These are phyloP conservation scores for Crepidotus variabilis DNA, from an alignment of 768 basidiomycete species.

Conservation along the genomic window DNA sequence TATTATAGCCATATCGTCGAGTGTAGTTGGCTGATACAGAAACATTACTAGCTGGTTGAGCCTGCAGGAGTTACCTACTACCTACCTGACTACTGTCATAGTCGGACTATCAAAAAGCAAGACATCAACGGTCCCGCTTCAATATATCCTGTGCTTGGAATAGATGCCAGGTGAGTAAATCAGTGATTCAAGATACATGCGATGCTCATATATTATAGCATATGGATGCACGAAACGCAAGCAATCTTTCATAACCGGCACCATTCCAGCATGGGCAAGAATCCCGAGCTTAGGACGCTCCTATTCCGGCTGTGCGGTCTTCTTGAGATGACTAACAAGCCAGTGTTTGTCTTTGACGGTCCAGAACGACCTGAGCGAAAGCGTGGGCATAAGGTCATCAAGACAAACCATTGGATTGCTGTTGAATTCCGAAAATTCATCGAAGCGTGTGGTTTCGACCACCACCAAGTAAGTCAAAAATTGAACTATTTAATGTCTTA, in stretches of 20 bases:
- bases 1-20: too few species aligned
- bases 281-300: constrained; percentile 37
- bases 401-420: constrained; percentile 22
- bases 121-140: too few species aligned
- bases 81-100: too few species aligned
- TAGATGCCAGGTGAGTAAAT: constrained; percentile 10
- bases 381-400: constrained; percentile 26
- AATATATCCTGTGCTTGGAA: background rate
- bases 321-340: constrained; percentile 33
- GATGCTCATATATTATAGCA: constrained; percentile 2
- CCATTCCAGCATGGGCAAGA: constrained; percentile 23
- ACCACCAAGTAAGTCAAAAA: constrained; percentile 16
- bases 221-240: constrained; percentile 14
- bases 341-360: constrained; percentile 49
- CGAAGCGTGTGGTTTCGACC: constrained; percentile 39
- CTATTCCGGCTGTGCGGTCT: constrained; percentile 37
- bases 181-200: background rate
- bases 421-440: constrained; percentile 28
- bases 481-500: background rate
- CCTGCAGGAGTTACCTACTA: too few species aligned
- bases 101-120: too few species aligned
- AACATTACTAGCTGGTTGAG: too few species aligned
- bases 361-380: constrained; percentile 36
- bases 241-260: constrained; percentile 4
- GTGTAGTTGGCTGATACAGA: too few species aligned